Evolutionary conservation across 306 rosid genomes (phyloP).

Genomic region (Quillaja saponaria): DNA sequence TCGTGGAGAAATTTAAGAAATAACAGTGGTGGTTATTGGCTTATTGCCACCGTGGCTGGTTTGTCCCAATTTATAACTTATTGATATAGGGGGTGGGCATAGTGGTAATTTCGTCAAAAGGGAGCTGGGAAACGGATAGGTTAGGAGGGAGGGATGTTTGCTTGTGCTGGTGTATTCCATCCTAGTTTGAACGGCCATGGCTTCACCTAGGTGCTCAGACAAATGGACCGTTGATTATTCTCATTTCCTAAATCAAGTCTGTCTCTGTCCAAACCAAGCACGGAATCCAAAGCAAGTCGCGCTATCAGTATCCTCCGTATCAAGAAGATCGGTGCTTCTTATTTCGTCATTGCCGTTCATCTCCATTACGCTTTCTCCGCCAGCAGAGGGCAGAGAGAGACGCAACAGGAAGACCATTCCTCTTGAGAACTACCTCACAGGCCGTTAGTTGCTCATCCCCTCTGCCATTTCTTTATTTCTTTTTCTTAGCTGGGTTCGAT

Average conservation of each 20-base stretch:
- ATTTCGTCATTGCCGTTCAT: slow-evolving; percentile 53
- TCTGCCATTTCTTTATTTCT: neutral
- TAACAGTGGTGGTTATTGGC: too few relatives aligned
- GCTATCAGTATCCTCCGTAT: slow-evolving; percentile 31
- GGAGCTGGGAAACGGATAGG: slow-evolving; percentile 14
- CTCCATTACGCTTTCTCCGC: slow-evolving; percentile 37
- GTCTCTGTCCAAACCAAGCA: slow-evolving; percentile 10
- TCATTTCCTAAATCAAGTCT: neutral
- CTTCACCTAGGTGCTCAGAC: slow-evolving; percentile 3
- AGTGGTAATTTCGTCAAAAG: slow-evolving; percentile 1
- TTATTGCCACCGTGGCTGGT: too few relatives aligned
- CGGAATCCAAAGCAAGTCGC: slow-evolving; percentile 9
- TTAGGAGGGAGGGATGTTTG: neutral
- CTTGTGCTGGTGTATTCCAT: slow-evolving; percentile 5
- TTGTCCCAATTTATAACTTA: too few relatives aligned
- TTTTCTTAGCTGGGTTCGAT: neutral
- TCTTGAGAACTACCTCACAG: slow-evolving; percentile 58
- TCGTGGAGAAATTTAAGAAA: too few relatives aligned
- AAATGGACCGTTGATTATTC: slow-evolving; percentile 2
- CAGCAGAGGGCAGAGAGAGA: slow-evolving; percentile 63
- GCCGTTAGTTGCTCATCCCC: slow-evolving; percentile 49
- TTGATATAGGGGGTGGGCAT: too few relatives aligned
- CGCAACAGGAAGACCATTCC: slow-evolving; percentile 75
- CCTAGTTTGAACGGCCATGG: neutral
- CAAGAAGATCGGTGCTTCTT: slow-evolving; percentile 72